Base-by-base conservation (phyloP, 148 eudicot genomes). In the Mesembryanthemum crystallinum region DNA sequence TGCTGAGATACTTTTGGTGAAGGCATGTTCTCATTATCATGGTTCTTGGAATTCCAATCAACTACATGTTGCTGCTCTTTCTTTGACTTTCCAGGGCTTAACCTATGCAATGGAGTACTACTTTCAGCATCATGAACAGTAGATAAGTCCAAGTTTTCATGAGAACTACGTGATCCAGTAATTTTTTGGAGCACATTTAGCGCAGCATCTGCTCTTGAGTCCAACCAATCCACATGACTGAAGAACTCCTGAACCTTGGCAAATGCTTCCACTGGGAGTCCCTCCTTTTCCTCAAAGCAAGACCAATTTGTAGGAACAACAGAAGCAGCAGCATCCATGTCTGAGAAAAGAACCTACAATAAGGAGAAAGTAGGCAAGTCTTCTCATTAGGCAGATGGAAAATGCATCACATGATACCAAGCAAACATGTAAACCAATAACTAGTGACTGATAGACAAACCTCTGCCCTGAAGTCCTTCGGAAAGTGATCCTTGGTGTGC, bases 241-340 rank as follows among this genome's bases (percentile, higher is more conserved):
- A 94, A 94, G 67, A 92, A 82, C 81, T 94, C 98, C 33, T 89
- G 91, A 79, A 92, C 92, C 83, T 85, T 91, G 71, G 93, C 90
- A 87, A 94, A 94, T 81, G 98, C 97, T 82, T 94, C 98, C 76
- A 86, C 80, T 10, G 97, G 97, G 70, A 94, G 97, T 67, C 98
- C 97, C 28, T 92, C 96, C 76, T 86, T 92, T 75, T 90, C 97
- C 80, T 90, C 97, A 58, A 94, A 88, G 81, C 87, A 90, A 74
- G 92, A 87, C 61, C 82, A 80, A 72, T 88, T 88, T 64, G 80
- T 81, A 63, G 93, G 88, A 51, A 78, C 82, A 32, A 64, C 42
- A 64, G 95, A 86, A 73, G 90, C 82, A 72, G 80, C 74, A 74
- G 91, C 81, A 80, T 94, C 97, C 87, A 90, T 89, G 77, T 94